Conservation (phyloP, 1,139 yeast genomes). For the Ashbya aceris region DNA sequence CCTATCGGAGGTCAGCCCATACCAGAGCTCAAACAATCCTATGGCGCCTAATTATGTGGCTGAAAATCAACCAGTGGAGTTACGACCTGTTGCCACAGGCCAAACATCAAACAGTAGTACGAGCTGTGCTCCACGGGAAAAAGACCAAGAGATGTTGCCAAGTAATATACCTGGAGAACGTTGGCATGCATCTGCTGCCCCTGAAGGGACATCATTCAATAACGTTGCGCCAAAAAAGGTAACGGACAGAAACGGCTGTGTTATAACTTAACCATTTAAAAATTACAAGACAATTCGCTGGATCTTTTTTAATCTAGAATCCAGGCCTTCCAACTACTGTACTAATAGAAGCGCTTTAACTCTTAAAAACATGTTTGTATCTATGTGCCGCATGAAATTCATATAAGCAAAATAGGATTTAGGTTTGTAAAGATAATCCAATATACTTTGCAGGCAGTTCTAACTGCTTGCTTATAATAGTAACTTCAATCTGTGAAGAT, state of each 20-base stretch:
- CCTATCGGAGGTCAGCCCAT: not conserved
- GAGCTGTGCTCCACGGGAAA: not conserved
- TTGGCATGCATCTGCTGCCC: not conserved
- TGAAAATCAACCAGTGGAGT: not conserved
- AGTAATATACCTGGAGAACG: not conserved
- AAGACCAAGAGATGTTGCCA: not conserved
- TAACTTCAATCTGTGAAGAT: too few species aligned
- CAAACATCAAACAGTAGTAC: not conserved
- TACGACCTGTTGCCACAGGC: not conserved
- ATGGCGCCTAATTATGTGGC: not conserved
- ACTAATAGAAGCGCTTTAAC: too few species aligned
- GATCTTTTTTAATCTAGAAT: too few species aligned
- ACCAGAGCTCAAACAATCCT: not conserved
- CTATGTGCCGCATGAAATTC: not conserved
- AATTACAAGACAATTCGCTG: not conserved
- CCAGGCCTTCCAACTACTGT: too few species aligned
- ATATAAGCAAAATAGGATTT: not conserved
- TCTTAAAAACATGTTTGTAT: not conserved
- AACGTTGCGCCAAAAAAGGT: constrained; percentile 1
- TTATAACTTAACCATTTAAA: not conserved
- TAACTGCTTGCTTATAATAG: too few species aligned
- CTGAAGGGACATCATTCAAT: constrained; percentile 9
- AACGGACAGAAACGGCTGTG: not conserved
- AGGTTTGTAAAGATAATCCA: not conserved
- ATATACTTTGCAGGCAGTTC: too few species aligned